Evolutionary conservation across 2,329 filamentous ascomycete genomes (phyloP).

Genomic region (Helicocarpus griseus): DNA sequence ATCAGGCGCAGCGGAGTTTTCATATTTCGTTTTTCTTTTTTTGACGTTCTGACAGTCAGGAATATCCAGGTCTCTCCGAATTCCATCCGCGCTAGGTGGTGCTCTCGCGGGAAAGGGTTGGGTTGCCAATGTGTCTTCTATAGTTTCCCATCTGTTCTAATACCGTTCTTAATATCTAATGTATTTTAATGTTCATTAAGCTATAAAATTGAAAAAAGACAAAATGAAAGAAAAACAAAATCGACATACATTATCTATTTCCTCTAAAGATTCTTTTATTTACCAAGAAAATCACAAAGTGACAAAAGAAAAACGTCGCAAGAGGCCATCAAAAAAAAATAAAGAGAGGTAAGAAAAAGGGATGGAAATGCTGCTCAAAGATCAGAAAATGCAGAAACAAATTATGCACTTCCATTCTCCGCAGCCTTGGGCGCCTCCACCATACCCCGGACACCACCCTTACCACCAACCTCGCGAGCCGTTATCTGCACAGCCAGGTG

Average conservation of each 20-base stretch:
- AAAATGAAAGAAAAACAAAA: conserved; percentile 10
- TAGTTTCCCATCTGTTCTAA: not conserved
- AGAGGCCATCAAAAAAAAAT: conserved; percentile 8
- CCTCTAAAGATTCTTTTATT: conserved; percentile 1
- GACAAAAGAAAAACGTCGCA: conserved; percentile 12
- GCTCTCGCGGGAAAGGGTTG: too few species aligned
- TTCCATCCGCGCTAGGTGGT: too few species aligned
- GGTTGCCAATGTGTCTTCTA: too few species aligned
- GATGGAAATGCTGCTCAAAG: conserved; percentile 1
- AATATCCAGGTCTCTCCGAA: too few species aligned
- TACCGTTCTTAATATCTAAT: not conserved
- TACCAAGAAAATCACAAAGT: not conserved
- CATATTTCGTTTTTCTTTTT: too few species aligned
- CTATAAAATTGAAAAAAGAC: not conserved
- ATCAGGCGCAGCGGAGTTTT: too few species aligned
- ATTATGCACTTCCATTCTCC: conserved; percentile 24
- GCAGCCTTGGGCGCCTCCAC: conserved; percentile 34
- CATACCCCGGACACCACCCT: conserved; percentile 67
- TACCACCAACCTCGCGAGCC: conserved; percentile 74
- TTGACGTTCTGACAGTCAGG: too few species aligned
- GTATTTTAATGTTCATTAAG: not conserved
- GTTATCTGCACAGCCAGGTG: conserved; percentile 74
- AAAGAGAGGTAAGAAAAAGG: not conserved
- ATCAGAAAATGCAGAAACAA: not conserved
- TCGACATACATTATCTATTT: conserved; percentile 3